Evolutionary conservation across 176 grass and related monocot genomes (phyloP).

Genomic region (Cymbopogon citratus): DNA sequence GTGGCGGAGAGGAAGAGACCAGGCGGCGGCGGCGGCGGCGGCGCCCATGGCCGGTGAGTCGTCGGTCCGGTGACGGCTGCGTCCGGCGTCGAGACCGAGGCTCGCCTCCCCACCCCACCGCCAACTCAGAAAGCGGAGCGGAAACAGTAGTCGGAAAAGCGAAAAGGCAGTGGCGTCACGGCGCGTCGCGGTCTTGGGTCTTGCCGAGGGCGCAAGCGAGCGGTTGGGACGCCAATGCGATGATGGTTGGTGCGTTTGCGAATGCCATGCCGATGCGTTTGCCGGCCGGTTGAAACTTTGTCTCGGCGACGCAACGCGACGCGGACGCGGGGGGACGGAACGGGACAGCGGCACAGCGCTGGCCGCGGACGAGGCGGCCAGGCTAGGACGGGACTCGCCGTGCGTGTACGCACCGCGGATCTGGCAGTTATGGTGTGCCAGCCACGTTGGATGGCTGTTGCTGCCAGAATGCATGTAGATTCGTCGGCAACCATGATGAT

Average conservation of each 20-base stretch:
- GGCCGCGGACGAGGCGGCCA: not conserved
- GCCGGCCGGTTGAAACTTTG: conserved; percentile 10
- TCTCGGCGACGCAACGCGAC: conserved; percentile 21
- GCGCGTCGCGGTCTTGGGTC: not conserved
- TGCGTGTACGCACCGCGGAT: not conserved
- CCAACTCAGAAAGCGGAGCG: not conserved
- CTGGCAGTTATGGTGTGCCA: not conserved
- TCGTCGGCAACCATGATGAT: not conserved
- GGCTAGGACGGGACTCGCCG: not conserved
- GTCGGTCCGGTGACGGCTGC: not conserved
- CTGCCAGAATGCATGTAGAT: not conserved
- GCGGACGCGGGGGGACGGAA: not conserved
- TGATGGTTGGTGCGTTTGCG: too few species aligned
- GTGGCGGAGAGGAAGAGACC: not conserved
- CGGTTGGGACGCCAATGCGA: too few species aligned
- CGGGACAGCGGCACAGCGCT: not conserved
- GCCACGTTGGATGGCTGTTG: not conserved
- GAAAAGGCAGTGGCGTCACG: not conserved
- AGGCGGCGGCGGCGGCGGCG: not conserved
- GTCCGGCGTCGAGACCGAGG: not conserved
- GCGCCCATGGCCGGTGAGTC: conserved; percentile 22
- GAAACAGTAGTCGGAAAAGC: not conserved
- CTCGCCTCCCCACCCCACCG: not conserved
- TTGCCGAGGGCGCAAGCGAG: conserved; percentile 25
- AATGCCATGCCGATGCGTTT: not conserved